phyloP scores from a whole-genome alignment of 148 eudicot species.

The Rhododendron griersonianum region DNA sequence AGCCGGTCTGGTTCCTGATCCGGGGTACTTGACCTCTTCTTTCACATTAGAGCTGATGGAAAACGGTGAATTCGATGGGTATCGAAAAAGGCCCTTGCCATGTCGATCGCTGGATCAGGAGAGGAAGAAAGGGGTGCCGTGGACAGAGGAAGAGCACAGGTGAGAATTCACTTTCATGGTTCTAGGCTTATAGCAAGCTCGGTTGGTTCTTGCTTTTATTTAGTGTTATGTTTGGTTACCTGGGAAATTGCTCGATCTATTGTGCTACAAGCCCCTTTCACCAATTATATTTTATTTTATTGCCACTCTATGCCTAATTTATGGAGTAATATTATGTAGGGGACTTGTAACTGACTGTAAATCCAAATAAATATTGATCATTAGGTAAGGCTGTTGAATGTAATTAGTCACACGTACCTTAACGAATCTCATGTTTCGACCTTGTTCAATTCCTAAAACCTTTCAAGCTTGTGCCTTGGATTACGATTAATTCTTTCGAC shows the following conservation, averaged over 20 bases:
- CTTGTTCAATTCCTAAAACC: background rate
- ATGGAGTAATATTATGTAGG: background rate
- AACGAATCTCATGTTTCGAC: background rate
- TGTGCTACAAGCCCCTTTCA: background rate
- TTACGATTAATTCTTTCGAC: background rate
- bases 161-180: constrained; percentile 9
- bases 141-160: constrained; percentile 99
- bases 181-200: background rate
- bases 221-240: background rate
- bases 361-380: background rate
- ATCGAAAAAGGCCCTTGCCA: constrained; percentile 30
- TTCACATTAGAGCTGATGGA: constrained; percentile 57
- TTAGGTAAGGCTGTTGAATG: background rate
- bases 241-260: background rate
- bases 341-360: background rate
- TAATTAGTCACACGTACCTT: background rate
- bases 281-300: background rate
- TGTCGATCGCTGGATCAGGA: constrained; percentile 61
- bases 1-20: constrained; percentile 76
- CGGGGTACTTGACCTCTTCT: constrained; percentile 64
- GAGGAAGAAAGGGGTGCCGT: constrained; percentile 88
- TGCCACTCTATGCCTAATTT: background rate
- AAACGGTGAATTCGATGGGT: constrained; percentile 29
- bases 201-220: background rate
- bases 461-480: background rate